These are phyloP conservation scores for Scortechinia acanthostroma DNA, from an alignment of 2,329 filamentous ascomycete genomes.

Conservation along the genomic window DNA sequence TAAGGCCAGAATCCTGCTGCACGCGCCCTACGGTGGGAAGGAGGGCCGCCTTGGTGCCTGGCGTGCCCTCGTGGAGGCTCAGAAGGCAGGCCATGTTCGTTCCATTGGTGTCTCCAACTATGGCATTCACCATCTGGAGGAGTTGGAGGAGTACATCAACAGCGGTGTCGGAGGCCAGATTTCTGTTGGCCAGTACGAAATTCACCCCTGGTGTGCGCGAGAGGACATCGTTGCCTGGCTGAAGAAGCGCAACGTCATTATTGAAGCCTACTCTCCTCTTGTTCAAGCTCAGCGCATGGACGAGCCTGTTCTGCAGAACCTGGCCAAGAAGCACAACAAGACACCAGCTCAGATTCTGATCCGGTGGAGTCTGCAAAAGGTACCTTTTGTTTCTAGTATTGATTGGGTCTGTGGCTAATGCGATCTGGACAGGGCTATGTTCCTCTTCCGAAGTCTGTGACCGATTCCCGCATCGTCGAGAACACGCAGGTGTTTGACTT, in stretches of 20 bases:
- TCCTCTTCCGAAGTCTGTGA: constrained; percentile 56
- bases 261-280: constrained; percentile 30
- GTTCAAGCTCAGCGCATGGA: constrained; percentile 27
- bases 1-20: constrained; percentile 6
- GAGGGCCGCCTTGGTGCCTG: constrained; percentile 8
- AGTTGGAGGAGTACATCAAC: constrained; percentile 7
- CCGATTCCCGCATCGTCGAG: constrained; percentile 48
- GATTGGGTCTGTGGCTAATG: no score
- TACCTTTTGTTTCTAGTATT: no score
- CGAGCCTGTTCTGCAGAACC: constrained; percentile 38
- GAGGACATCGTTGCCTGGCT: constrained; percentile 38
- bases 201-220: constrained; percentile 66
- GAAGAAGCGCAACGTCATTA: constrained; percentile 68
- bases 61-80: constrained; percentile 11
- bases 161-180: constrained; percentile 24
- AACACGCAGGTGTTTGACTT: constrained; percentile 55
- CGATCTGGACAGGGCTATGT: constrained; percentile 40
- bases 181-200: constrained; percentile 53
- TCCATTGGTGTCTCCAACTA: constrained; percentile 12
- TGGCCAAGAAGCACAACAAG: constrained; percentile 49
- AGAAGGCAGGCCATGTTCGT: constrained; percentile 8
- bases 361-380: constrained; percentile 53
- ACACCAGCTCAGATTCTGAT: constrained; percentile 48
- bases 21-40: constrained; percentile 8
- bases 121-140: constrained; percentile 10